Percentiles rank a stretch among this genome's conserved stretches.
Evolutionary conservation across 768 basidiomycete species (phyloP).

Genomic region (Plicaturopsis crispa): DNA sequence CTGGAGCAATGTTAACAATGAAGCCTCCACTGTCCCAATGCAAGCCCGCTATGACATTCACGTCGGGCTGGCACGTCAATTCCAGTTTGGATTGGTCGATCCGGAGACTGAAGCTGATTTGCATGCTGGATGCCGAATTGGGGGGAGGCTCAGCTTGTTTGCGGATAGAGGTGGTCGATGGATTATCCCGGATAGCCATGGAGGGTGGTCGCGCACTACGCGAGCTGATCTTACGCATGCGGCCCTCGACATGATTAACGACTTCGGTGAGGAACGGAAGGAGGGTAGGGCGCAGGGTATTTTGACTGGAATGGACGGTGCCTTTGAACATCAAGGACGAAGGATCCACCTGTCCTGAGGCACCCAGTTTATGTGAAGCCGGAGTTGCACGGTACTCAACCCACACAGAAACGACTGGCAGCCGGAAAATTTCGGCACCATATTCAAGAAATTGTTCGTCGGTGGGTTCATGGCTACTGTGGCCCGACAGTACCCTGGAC

Average conservation of each 20-base stretch:
- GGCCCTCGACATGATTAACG: constrained; percentile 58
- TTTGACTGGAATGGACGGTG: constrained; percentile 85
- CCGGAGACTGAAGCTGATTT: constrained; percentile 80
- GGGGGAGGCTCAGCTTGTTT: constrained; percentile 13
- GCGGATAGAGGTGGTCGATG: constrained; percentile 1
- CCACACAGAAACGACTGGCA: constrained; percentile 79
- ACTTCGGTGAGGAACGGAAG: constrained; percentile 82
- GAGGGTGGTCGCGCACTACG: constrained; percentile 14
- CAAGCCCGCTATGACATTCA: constrained; percentile 83
- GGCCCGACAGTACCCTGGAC: constrained; percentile 25
- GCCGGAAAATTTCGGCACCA: constrained; percentile 58
- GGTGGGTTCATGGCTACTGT: constrained; percentile 30
- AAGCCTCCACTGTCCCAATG: constrained; percentile 96
- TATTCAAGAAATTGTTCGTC: constrained; percentile 46
- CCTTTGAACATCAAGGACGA: constrained; percentile 74
- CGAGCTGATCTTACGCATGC: constrained; percentile 48
- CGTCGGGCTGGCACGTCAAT: constrained; percentile 84
- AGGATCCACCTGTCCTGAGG: constrained; percentile 30
- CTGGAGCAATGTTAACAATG: constrained; percentile 68
- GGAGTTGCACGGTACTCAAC: constrained; percentile 68
- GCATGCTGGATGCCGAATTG: constrained; percentile 38
- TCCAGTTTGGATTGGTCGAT: constrained; percentile 87
- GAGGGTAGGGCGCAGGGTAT: constrained; percentile 73
- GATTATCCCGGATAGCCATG: constrained; percentile 9
- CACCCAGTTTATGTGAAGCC: constrained; percentile 28